Conservation (phyloP, 352 stramenopile species). For the Globisporangium viniferum region DNA sequence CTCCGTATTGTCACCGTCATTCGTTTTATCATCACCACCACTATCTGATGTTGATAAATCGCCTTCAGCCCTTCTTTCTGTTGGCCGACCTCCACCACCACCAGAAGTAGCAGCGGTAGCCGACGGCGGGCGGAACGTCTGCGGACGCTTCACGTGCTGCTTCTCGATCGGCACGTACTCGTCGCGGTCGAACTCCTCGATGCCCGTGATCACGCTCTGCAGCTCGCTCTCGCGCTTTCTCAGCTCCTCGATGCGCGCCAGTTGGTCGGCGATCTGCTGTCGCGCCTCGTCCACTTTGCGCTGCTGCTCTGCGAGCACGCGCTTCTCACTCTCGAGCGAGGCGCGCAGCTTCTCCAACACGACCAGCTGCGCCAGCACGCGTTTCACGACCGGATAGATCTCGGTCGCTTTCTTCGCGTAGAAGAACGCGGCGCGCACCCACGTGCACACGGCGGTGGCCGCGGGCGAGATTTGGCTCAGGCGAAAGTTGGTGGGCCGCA, state of each 20-base stretch:
- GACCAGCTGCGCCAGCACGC: conserved; percentile 49
- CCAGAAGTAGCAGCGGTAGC: conserved; percentile 18
- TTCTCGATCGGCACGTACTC: conserved; percentile 61
- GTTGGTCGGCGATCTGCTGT: conserved; percentile 16
- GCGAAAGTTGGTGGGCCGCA: conserved; percentile 62
- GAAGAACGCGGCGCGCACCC: conserved; percentile 70
- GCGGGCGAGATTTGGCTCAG: conserved; percentile 62
- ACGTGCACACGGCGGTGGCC: conserved; percentile 53
- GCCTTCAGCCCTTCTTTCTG: neutral
- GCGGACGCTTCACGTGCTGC: conserved; percentile 48
- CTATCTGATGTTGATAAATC: neutral
- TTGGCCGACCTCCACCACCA: neutral
- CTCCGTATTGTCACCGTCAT: conserved; percentile 9
- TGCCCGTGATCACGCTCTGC: conserved; percentile 51
- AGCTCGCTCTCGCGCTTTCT: conserved; percentile 27
- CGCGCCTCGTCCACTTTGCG: conserved; percentile 15
- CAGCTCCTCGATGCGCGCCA: conserved; percentile 13
- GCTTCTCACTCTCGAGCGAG: conserved; percentile 26
- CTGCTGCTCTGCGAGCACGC: conserved; percentile 22
- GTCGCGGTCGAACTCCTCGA: conserved; percentile 57
- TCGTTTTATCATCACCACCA: conserved; percentile 11
- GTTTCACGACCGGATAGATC: conserved; percentile 59
- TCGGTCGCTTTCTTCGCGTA: conserved; percentile 67
- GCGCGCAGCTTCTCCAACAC: conserved; percentile 50
- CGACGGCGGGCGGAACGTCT: conserved; percentile 29